Conservation (phyloP, 768 basidiomycete genomes). For the Dioszegia hungarica region DNA sequence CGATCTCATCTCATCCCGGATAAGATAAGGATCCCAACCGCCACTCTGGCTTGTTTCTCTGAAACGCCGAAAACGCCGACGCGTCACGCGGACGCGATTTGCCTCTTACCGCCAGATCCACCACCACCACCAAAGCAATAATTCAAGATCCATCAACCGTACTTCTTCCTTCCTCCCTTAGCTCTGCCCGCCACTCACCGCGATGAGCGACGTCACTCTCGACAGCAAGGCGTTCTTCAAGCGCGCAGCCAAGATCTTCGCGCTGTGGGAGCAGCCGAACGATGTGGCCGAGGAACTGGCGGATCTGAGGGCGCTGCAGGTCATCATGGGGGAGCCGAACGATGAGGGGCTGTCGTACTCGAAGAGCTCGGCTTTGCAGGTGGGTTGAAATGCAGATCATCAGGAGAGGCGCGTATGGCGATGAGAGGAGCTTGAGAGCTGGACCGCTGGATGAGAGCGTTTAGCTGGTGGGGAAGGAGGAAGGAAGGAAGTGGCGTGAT, state of each 20-base stretch:
- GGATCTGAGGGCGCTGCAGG: slow-evolving; percentile 42
- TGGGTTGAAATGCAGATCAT: slow-evolving; percentile 49
- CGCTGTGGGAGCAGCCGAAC: slow-evolving; percentile 41
- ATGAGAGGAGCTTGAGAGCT: too few species aligned
- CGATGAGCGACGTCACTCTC: slow-evolving; percentile 39
- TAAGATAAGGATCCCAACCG: too few species aligned
- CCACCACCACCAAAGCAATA: too few species aligned
- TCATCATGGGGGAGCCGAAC: slow-evolving; percentile 51
- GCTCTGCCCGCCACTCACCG: neutral
- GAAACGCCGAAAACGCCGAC: neutral
- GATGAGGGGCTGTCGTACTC: slow-evolving; percentile 90
- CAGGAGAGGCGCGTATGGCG: too few species aligned
- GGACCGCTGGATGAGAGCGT: too few species aligned
- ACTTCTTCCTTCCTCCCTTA: neutral
- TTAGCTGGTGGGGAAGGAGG: neutral
- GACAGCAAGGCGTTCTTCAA: slow-evolving; percentile 41
- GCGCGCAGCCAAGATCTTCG: slow-evolving; percentile 40
- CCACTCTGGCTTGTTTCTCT: too few species aligned
- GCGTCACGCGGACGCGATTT: neutral
- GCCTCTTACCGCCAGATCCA: too few species aligned
- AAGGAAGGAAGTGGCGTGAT: too few species aligned
- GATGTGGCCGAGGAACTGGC: slow-evolving; percentile 23
- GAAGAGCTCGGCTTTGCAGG: slow-evolving; percentile 80
- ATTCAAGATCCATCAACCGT: neutral
- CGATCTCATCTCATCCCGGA: too few species aligned